A percentile compares a stretch with the other conserved stretches of the same genome.
phyloP scores from a whole-genome alignment of 768 basidiomycete genomes.

The Filobasidium wieringae region DNA sequence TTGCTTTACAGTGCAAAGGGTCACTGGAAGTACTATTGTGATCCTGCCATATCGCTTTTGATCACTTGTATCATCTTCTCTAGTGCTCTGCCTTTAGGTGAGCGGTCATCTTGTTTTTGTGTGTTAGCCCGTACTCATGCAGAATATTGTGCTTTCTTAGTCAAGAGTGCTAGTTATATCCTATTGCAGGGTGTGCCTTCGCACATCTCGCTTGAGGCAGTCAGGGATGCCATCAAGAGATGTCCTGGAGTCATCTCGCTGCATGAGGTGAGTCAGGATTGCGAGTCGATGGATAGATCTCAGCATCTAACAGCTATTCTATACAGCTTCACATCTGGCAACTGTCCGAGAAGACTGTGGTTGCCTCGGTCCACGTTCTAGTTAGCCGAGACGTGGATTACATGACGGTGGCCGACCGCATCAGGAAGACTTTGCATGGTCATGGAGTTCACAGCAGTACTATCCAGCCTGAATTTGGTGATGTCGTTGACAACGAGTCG shows the following conservation, averaged over 20 bases:
- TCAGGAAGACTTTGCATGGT: slow-evolving; percentile 70
- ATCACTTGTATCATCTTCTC: slow-evolving; percentile 96
- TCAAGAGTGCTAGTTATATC: slow-evolving; percentile 81
- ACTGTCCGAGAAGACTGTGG: slow-evolving; percentile 83
- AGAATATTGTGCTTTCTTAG: slow-evolving; percentile 20
- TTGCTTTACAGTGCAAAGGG: slow-evolving; percentile 47
- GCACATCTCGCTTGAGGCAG: slow-evolving; percentile 76
- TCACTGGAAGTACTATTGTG: slow-evolving; percentile 78
- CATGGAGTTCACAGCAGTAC: slow-evolving; percentile 91
- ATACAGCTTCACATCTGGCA: slow-evolving; percentile 91
- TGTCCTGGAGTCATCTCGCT: slow-evolving; percentile 78
- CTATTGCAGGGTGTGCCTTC: slow-evolving; percentile 86
- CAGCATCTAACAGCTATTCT: neutral
- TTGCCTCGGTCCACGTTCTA: slow-evolving; percentile 90
- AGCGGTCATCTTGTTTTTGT: slow-evolving; percentile 4
- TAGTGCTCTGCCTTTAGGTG: slow-evolving; percentile 69
- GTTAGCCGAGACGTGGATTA: slow-evolving; percentile 72
- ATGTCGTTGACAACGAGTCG: slow-evolving; percentile 5
- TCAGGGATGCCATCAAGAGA: slow-evolving; percentile 63
- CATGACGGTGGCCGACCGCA: slow-evolving; percentile 75
- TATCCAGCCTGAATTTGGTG: slow-evolving; percentile 66
- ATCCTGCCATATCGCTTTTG: slow-evolving; percentile 82
- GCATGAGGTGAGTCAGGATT: slow-evolving; percentile 44
- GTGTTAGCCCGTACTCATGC: neutral
- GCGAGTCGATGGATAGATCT: neutral